Percentiles rank a stretch among this genome's conserved stretches.
Evolutionary conservation across 176 grass and related monocot species (phyloP).

Genomic region (Pontederia paniculata): DNA sequence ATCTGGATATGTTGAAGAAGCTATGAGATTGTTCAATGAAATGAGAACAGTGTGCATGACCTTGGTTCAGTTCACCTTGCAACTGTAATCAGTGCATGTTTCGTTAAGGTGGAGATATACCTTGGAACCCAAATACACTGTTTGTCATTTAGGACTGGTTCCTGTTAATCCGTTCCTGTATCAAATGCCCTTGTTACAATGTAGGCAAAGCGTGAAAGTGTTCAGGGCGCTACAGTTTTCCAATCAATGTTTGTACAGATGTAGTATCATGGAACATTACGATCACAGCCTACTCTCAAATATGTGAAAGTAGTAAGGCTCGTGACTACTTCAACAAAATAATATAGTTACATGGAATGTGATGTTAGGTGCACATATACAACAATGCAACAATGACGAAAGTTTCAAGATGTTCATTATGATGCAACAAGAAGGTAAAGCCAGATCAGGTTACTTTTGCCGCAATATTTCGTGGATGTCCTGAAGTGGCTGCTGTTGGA

Average conservation of each 20-base stretch:
- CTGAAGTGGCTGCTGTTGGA: constrained; percentile 62
- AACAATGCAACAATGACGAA: constrained; percentile 67
- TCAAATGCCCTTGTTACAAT: constrained; percentile 87
- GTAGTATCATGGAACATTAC: constrained; percentile 92
- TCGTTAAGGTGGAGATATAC: constrained; percentile 39
- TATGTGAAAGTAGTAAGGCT: constrained; percentile 45
- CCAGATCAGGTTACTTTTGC: constrained; percentile 89
- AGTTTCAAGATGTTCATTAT: constrained; percentile 65
- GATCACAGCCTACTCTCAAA: constrained; percentile 84
- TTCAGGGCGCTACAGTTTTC: constrained; percentile 59
- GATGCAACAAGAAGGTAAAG: constrained; percentile 48
- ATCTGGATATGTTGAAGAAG: constrained; percentile 48
- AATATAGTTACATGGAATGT: constrained; percentile 91
- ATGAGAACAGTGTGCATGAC: constrained; percentile 57
- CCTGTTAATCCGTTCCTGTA: constrained; percentile 37
- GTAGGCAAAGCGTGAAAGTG: constrained; percentile 57
- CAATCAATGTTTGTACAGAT: constrained; percentile 58
- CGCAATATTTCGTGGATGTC: constrained; percentile 69
- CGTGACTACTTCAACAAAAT: constrained; percentile 64
- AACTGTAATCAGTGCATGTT: constrained; percentile 72
- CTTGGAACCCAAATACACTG: constrained; percentile 74
- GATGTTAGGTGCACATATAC: constrained; percentile 75
- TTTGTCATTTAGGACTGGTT: constrained; percentile 44
- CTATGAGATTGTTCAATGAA: constrained; percentile 68
- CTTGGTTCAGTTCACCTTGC: constrained; percentile 59